Conservation (phyloP, 441 rosid genomes). For the Gossypium davidsonii region DNA sequence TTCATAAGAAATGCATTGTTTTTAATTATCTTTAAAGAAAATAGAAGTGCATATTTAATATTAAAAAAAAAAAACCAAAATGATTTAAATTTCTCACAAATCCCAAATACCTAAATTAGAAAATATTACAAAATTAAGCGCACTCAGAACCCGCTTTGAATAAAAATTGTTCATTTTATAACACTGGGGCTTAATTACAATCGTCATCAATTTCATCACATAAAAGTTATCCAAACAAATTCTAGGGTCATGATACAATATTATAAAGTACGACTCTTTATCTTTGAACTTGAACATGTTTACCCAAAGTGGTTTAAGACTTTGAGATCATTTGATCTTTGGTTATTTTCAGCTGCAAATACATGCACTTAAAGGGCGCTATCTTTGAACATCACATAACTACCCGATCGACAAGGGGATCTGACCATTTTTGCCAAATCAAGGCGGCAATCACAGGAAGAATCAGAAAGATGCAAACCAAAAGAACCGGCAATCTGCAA, state of each 20-base stretch:
- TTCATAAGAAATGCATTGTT: too few relatives aligned
- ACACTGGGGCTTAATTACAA: not conserved
- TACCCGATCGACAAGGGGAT: not conserved
- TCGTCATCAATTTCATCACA: not conserved
- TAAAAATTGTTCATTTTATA: not conserved
- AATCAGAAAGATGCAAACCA: conserved; percentile 2
- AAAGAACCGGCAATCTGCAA: conserved; percentile 7
- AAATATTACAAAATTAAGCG: too few relatives aligned
- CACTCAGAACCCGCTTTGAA: too few relatives aligned
- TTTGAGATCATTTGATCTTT: not conserved
- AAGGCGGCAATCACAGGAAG: conserved; percentile 4
- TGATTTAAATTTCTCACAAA: too few relatives aligned
- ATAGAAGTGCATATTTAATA: too few relatives aligned
- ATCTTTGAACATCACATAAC: not conserved
- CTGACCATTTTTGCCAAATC: conserved; percentile 7
- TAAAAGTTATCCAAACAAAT: not conserved
- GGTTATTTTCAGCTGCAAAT: not conserved
- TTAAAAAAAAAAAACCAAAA: too few relatives aligned
- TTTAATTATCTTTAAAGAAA: too few relatives aligned
- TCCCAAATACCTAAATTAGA: too few relatives aligned
- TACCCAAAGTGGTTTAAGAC: not conserved
- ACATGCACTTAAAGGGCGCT: not conserved
- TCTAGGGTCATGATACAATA: not conserved
- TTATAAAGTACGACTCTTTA: not conserved
- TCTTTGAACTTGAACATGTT: not conserved